Evolutionary conservation across 495 filamentous ascomycete genomes (phyloP).

Genomic region (Penicillium malachiteum): DNA sequence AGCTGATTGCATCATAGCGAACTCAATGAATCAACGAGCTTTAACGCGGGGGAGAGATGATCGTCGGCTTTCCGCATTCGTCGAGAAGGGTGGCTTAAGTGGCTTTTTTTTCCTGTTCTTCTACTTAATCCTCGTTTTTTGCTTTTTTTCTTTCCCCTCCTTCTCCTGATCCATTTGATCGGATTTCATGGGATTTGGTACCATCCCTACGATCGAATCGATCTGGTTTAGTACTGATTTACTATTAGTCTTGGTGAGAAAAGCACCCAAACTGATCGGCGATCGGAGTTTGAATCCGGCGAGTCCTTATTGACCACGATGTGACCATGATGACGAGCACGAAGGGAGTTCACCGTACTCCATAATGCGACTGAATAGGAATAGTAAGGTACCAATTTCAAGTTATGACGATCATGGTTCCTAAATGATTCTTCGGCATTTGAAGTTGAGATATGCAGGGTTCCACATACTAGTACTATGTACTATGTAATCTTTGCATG

Average conservation of each 20-base stretch:
- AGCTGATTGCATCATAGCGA: constrained; percentile 7
- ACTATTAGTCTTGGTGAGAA: not conserved
- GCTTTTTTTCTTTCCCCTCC: not conserved
- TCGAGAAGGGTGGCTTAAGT: not conserved
- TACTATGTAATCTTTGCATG: no score
- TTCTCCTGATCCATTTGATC: not conserved
- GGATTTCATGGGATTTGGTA: not conserved
- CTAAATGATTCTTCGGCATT: no score
- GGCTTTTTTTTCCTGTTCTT: not conserved
- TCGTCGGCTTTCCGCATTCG: not conserved
- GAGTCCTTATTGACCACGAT: not conserved
- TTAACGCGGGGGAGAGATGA: not conserved
- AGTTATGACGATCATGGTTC: not conserved
- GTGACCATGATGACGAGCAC: not conserved
- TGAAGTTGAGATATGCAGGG: no score
- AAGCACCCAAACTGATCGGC: not conserved
- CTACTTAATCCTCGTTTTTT: not conserved
- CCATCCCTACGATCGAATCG: not conserved
- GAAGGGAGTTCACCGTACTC: not conserved
- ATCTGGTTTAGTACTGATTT: not conserved
- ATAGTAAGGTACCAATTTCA: not conserved
- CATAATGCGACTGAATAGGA: no score
- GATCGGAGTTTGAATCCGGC: not conserved
- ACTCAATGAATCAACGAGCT: constrained; percentile 8
- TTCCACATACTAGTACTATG: no score